phyloP scores from a whole-genome alignment of 2,329 filamentous ascomycete genomes.

The Xylariaceae sp. region DNA sequence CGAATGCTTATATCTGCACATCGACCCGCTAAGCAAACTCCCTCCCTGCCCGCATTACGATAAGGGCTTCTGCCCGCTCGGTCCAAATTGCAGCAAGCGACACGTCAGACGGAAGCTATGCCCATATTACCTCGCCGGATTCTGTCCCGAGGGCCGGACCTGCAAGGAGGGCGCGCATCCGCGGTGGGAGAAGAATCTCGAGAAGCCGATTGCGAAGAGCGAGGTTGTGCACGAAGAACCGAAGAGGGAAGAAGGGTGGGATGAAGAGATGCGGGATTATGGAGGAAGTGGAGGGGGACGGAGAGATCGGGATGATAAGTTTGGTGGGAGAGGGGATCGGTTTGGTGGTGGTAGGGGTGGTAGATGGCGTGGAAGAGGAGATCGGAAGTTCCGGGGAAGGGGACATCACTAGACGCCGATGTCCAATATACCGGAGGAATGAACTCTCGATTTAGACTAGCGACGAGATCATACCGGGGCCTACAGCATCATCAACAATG shows the following conservation, averaged over 20 bases:
- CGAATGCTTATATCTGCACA: constrained; percentile 92
- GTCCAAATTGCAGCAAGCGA: constrained; percentile 84
- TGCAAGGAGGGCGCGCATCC: constrained; percentile 87
- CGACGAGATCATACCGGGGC: not conserved
- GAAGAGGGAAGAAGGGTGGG: constrained; percentile 54
- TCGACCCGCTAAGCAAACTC: constrained; percentile 80
- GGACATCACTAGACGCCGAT: constrained; percentile 23
- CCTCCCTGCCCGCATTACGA: constrained; percentile 91
- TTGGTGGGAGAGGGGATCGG: constrained; percentile 42
- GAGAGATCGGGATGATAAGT: constrained; percentile 40
- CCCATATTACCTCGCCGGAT: constrained; percentile 86
- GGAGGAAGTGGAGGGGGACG: constrained; percentile 37
- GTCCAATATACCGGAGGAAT: not conserved
- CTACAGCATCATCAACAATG: not conserved
- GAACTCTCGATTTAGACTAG: not conserved
- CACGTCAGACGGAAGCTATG: constrained; percentile 86
- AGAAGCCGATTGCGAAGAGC: constrained; percentile 75
- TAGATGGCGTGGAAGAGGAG: constrained; percentile 38
- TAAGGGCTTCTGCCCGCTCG: constrained; percentile 90
- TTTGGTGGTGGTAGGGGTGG: constrained; percentile 45
- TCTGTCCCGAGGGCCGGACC: constrained; percentile 81
- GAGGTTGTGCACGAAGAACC: constrained; percentile 63
- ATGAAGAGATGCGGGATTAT: constrained; percentile 42
- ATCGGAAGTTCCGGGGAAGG: constrained; percentile 42
- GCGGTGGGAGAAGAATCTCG: constrained; percentile 77